A percentile compares a stretch with the other conserved stretches of the same genome.
Conservation (phyloP, 768 basidiomycete genomes). For the Mycena galericulata region DNA sequence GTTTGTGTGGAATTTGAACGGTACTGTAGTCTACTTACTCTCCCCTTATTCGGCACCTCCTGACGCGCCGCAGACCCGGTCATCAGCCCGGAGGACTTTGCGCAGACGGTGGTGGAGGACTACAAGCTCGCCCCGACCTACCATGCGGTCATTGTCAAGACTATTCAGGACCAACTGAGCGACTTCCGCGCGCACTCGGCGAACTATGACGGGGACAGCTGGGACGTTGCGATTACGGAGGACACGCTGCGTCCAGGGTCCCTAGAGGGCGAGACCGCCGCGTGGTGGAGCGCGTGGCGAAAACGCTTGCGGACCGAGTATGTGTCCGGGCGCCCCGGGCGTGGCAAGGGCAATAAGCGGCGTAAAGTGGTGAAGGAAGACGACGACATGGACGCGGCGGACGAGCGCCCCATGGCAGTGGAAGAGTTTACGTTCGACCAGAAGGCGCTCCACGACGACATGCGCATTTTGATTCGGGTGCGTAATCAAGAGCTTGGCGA, state of each 20-base stretch:
- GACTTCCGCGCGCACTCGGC: conserved; percentile 81
- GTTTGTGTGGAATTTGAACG: conserved; percentile 96
- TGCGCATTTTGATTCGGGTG: conserved; percentile 94
- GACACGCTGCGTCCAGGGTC: conserved; percentile 50
- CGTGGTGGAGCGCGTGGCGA: conserved; percentile 83
- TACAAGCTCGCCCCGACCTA: conserved; percentile 79
- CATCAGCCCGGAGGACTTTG: conserved; percentile 91
- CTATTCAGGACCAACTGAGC: conserved; percentile 89
- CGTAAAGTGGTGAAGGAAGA: conserved; percentile 49
- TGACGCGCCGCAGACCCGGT: conserved; percentile 72
- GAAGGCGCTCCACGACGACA: conserved; percentile 79
- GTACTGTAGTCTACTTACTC: conserved; percentile 56
- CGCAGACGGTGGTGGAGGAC: conserved; percentile 95
- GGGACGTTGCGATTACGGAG: conserved; percentile 41
- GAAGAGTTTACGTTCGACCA: conserved; percentile 79
- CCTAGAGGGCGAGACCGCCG: conserved; percentile 60
- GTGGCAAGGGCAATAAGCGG: conserved; percentile 53
- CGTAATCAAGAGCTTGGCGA: conserved; percentile 38
- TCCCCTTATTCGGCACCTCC: background rate
- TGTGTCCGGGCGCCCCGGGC: conserved; percentile 45
- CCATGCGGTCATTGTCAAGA: conserved; percentile 76
- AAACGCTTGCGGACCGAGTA: conserved; percentile 60
- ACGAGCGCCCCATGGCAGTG: conserved; percentile 63
- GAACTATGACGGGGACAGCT: conserved; percentile 62
- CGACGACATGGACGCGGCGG: conserved; percentile 39